Base-by-base conservation (phyloP, 345 rosid genomes). In the Physaria fendleri region DNA sequence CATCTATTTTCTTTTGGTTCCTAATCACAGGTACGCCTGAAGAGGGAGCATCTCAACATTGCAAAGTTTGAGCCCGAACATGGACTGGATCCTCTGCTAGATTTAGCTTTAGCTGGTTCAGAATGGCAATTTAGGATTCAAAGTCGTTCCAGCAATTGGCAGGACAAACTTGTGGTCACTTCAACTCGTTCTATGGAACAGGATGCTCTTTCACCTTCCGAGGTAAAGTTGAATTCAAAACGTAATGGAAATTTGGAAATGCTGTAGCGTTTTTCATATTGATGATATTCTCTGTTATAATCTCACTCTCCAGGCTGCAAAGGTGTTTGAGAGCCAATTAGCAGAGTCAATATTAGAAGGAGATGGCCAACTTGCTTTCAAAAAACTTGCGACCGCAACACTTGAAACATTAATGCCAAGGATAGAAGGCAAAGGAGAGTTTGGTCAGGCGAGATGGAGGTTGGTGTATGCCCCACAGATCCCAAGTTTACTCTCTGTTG, bases 371-470 rank as follows among this genome's bases (percentile, higher is more conserved):
- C 97, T 93, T 32, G 99, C 97, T 39, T 88, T 93, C 66, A 85
- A 93, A 56, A 93, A 85, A 81, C 99, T 93, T 27, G 99, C 99
- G 40, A 88, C 97, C 4, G 94, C 95, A 53, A 93, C 99, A 40
- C 86, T 93, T 14, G 97, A 85, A 69, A 77, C 85, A 8, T 77
- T 93, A 59, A 93, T 89, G 97, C 99, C 97, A 29, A 83, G 87
- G 69, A 88, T 93, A 66, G 95, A 93, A 81, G 97, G 95, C n/a
- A 88, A 88, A 77, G 93, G 97, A 43, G 93, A 85, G 74, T 76
- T 88, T 71, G 96, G 95, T 41, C 97, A 86, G 35, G 99, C 97
- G 42, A 80, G 99, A 68, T 93, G 99, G 99, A 93, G 97, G 75
- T 77, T 93, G 44, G 97, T 88, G 39, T 93, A 93, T 71, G 94